Base-by-base conservation (phyloP, 345 rosid genomes). In the Rhodamnia argentea region DNA sequence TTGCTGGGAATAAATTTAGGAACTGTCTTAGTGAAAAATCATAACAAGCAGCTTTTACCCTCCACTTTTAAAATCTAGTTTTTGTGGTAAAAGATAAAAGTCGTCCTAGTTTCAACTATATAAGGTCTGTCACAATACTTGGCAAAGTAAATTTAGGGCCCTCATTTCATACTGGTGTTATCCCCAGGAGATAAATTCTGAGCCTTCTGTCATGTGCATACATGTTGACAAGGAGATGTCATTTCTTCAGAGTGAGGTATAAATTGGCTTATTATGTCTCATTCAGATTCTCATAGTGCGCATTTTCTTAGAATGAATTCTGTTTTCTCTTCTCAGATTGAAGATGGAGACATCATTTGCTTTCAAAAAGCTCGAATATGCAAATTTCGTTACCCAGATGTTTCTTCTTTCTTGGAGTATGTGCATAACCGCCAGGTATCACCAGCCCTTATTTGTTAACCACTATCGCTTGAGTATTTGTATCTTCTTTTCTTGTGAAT, bases 381-480 rank as follows among this genome's bases (percentile, higher is more conserved):
- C 89, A 86, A 89, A 92, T 92, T 85, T 82, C 90, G 87, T 51
- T 95, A 94, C 89, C 96, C 96, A 44, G 94, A 95, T 82, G 95
- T 97, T 83, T 95, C 99, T 84, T 92, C 98, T 23, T 96, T 90
- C 92, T 89, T 97, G 92, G 99, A 94, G 87, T 94, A 92, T 89
- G 98, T 97, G 87, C 98, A 94, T 89, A 97, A 95, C 88, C 96
- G 99, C 37, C 99, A 96, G 96, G 99, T 96, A 88, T 59, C 86
- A 53, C 82, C 82, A 57, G 29, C 32, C 52, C 29, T 22, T 7
- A 11, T 6, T 83, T 14, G 16, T 52, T 14, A 24, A 11, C 22
- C n/a, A 44, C 40, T 10, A 26, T 51, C 5, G 10, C 52, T 55
- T 83, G 84, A 27, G 16, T 50, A 32, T 76, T 54, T 54, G 57